A percentile compares a stretch with the other conserved stretches of the same genome.
Conservation (phyloP, 768 basidiomycete species). For the Agaricus blazei region DNA sequence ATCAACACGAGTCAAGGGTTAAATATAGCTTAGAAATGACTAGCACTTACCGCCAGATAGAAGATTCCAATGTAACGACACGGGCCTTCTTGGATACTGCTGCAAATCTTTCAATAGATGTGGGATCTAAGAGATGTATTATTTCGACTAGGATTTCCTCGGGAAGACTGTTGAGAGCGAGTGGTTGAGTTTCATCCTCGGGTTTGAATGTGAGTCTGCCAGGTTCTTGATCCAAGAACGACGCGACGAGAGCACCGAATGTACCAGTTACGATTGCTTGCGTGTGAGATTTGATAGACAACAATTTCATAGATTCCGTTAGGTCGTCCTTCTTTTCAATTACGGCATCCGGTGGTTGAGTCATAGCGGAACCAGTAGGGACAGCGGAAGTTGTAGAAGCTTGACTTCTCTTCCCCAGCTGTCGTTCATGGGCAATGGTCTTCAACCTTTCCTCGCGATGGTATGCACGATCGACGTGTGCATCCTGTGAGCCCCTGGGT, state of each 20-base stretch:
- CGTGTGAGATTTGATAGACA: conserved; percentile 9
- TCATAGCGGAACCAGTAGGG: not conserved
- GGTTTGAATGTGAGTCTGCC: conserved; percentile 51
- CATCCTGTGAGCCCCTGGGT: conserved; percentile 32
- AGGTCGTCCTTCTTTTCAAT: conserved; percentile 10
- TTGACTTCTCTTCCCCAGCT: conserved; percentile 8
- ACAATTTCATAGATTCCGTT: conserved; percentile 22
- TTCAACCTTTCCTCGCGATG: conserved; percentile 48
- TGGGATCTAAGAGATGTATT: conserved; percentile 60
- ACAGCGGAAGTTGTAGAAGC: not conserved
- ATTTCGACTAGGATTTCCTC: conserved; percentile 72
- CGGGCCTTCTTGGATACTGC: conserved; percentile 69
- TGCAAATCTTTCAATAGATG: conserved; percentile 75
- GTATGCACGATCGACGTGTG: conserved; percentile 72
- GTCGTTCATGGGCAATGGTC: conserved; percentile 25
- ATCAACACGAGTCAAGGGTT: not conserved
- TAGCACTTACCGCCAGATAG: conserved; percentile 66
- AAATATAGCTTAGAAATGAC: not conserved
- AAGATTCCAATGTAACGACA: conserved; percentile 60
- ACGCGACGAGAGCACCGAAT: conserved; percentile 42
- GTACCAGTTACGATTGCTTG: conserved; percentile 27
- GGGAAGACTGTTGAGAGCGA: conserved; percentile 58
- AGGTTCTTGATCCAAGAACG: conserved; percentile 34
- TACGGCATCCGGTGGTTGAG: not conserved
- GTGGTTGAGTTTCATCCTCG: conserved; percentile 57